These are phyloP conservation scores for Phaeosphaeria sp. DNA, from an alignment of 2,329 filamentous ascomycete species.

Conservation along the genomic window DNA sequence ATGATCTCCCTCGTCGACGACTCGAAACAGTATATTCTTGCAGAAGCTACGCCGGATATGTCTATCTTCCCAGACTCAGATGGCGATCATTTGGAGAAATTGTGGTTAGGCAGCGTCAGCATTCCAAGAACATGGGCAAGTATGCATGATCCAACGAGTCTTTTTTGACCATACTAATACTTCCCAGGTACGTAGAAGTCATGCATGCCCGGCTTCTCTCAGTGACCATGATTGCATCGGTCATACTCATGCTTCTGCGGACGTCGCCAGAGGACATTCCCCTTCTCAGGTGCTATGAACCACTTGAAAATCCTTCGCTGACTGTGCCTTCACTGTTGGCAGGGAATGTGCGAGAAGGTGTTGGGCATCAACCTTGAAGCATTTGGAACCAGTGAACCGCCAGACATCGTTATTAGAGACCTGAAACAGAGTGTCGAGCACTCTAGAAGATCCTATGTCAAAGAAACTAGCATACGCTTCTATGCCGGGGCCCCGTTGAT, in stretches of 20 bases:
- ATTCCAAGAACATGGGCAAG: slow-evolving; percentile 31
- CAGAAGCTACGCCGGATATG: slow-evolving; percentile 44
- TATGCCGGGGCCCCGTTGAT: slow-evolving; percentile 38
- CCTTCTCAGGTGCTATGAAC: neutral
- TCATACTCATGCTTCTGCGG: neutral
- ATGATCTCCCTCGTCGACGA: slow-evolving; percentile 48
- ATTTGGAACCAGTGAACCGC: neutral
- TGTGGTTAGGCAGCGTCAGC: slow-evolving; percentile 42
- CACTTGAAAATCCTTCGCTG: neutral
- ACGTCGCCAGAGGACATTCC: no score
- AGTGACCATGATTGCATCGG: no score
- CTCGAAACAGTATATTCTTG: slow-evolving; percentile 44
- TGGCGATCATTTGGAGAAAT: slow-evolving; percentile 8
- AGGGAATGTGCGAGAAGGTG: slow-evolving; percentile 5
- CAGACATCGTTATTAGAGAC: slow-evolving; percentile 3
- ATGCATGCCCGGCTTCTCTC: no score
- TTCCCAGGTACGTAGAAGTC: no score
- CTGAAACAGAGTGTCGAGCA: neutral
- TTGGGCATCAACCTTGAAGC: slow-evolving; percentile 4
- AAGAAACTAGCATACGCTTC: slow-evolving; percentile 20
- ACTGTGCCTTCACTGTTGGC: neutral
- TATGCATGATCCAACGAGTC: neutral
- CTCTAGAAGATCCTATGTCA: neutral
- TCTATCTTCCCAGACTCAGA: slow-evolving; percentile 24
- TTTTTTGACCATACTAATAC: neutral